A percentile compares a stretch with the other conserved stretches of the same genome.
These are phyloP conservation scores for Bruguiera gymnorhiza DNA, from an alignment of 345 rosid genomes.

Conservation along the genomic window DNA sequence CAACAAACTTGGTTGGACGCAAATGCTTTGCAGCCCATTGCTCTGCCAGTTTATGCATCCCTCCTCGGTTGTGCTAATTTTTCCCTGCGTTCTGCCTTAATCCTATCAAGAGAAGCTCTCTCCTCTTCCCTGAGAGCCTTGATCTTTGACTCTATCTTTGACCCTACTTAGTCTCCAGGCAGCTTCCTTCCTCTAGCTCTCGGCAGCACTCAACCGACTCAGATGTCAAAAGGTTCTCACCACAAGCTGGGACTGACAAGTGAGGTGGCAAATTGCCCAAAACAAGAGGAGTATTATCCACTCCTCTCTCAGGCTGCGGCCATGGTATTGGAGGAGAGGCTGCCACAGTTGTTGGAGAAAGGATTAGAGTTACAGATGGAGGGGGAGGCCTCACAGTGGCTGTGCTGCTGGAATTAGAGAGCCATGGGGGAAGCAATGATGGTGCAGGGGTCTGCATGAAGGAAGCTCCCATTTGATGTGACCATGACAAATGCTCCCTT, in stretches of 20 bases:
- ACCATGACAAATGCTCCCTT: conserved; percentile 51
- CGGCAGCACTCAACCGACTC: conserved; percentile 86
- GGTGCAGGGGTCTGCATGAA: conserved; percentile 53
- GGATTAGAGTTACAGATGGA: conserved; percentile 78
- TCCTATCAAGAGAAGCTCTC: conserved; percentile 58
- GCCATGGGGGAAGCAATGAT: conserved; percentile 77
- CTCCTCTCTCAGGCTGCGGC: conserved; percentile 67
- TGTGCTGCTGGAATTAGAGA: conserved; percentile 60
- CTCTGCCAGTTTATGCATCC: conserved; percentile 80
- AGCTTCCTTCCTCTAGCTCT: conserved; percentile 88
- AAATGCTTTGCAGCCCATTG: conserved; percentile 77
- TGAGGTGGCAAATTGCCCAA: conserved; percentile 45
- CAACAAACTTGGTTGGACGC: conserved; percentile 72
- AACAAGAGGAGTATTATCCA: conserved; percentile 45
- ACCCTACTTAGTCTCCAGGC: conserved; percentile 90
- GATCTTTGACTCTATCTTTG: conserved; percentile 77
- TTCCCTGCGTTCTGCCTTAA: conserved; percentile 75
- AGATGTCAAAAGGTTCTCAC: conserved; percentile 53
- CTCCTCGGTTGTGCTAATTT: conserved; percentile 62
- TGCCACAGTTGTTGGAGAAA: conserved; percentile 70
- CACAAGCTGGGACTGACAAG: conserved; percentile 39
- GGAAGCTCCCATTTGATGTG: conserved; percentile 64
- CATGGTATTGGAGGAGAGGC: conserved; percentile 72
- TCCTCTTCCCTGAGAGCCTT: conserved; percentile 84
- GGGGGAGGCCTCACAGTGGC: conserved; percentile 53